phyloP scores from a whole-genome alignment of 371 early-diverging fungal genomes.

The Mucor sp. region DNA sequence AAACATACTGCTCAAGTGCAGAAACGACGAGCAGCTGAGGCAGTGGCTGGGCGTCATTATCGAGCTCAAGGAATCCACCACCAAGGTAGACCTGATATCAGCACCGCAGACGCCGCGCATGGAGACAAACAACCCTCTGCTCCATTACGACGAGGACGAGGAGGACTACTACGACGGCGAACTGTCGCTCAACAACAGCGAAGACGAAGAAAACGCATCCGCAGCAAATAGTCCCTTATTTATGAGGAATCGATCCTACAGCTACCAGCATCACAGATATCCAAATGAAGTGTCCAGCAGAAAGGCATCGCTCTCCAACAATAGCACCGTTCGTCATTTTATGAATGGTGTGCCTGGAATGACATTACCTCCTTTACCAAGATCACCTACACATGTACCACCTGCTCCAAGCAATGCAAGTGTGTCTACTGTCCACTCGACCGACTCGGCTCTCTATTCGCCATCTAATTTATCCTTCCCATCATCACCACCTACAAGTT shows the following conservation, averaged over 20 bases:
- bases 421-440: slow-evolving; percentile 14
- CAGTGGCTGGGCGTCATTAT: slow-evolving; percentile 75
- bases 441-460: slow-evolving; percentile 1
- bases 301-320: slow-evolving; percentile 15
- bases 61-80: slow-evolving; percentile 56
- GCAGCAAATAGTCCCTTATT: slow-evolving; percentile 5
- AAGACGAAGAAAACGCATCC: slow-evolving; percentile 18
- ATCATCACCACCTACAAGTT: slow-evolving; percentile 52
- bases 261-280: slow-evolving; percentile 18
- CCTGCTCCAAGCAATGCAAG: slow-evolving; percentile 9
- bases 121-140: slow-evolving; percentile 7
- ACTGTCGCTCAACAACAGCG: background rate
- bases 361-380: slow-evolving; percentile 55
- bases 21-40: slow-evolving; percentile 88
- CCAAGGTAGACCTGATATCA: slow-evolving; percentile 18
- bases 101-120: slow-evolving; percentile 24
- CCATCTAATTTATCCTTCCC: slow-evolving; percentile 27
- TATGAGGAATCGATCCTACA: slow-evolving; percentile 15
- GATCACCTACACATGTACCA: slow-evolving; percentile 28
- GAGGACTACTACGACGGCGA: slow-evolving; percentile 7
- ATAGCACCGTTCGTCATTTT: slow-evolving; percentile 14
- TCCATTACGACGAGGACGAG: slow-evolving; percentile 38
- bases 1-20: slow-evolving; percentile 83
- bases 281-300: slow-evolving; percentile 8
- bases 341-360: slow-evolving; percentile 32